Percentiles rank a stretch among this genome's conserved stretches.
These are phyloP conservation scores for Mangifera indica DNA, from an alignment of 345 rosid species.

Conservation along the genomic window DNA sequence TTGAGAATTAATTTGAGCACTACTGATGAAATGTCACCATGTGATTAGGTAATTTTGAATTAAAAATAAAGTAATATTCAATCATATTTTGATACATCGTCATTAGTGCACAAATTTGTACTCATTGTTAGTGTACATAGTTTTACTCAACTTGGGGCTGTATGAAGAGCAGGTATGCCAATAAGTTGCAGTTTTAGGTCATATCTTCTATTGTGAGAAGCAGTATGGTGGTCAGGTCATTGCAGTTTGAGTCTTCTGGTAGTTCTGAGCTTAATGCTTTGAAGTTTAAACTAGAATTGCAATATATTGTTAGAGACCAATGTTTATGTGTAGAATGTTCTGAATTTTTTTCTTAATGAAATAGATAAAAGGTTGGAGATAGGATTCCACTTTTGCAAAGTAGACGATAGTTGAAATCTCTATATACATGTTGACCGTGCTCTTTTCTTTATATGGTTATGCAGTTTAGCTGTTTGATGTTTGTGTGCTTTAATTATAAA, in stretches of 20 bases:
- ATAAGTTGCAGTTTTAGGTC: too few relatives aligned
- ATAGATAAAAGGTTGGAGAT: constrained; percentile 1
- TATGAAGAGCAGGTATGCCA: not conserved
- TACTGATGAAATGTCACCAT: too few relatives aligned
- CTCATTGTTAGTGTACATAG: too few relatives aligned
- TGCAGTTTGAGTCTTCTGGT: too few relatives aligned
- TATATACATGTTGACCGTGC: constrained; percentile 14
- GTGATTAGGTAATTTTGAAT: too few relatives aligned
- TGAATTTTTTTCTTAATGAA: not conserved
- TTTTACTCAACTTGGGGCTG: not conserved
- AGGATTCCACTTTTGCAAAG: constrained; percentile 2
- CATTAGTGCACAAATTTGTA: too few relatives aligned
- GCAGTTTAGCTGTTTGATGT: constrained; percentile 28
- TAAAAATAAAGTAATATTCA: too few relatives aligned
- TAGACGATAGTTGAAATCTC: constrained; percentile 1
- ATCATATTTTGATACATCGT: too few relatives aligned
- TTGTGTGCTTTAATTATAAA: constrained; percentile 31
- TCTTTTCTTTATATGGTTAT: constrained; percentile 22
- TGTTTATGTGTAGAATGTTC: not conserved
- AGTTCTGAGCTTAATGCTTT: too few relatives aligned
- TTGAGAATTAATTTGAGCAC: too few relatives aligned
- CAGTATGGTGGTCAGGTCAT: not conserved
- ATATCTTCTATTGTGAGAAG: not conserved
- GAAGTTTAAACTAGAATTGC: not conserved
- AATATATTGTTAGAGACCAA: not conserved